Conservation (phyloP, 495 filamentous ascomycete species). For the Trypethelium eluteriae region DNA sequence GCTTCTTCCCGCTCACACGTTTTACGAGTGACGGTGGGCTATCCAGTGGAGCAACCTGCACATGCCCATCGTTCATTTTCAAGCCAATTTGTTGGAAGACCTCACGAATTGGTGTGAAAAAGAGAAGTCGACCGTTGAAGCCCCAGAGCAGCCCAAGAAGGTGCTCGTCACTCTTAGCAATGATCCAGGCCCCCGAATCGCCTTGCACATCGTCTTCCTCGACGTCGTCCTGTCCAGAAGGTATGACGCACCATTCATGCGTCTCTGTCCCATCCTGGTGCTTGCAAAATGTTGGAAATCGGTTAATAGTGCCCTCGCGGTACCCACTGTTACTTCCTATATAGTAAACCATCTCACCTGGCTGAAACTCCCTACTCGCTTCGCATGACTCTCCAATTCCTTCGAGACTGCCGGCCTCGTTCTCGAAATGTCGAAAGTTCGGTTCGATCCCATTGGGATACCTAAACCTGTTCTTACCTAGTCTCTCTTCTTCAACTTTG, state of each 20-base stretch:
- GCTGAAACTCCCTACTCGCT: background rate
- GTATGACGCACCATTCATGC: background rate
- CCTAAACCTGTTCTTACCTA: background rate
- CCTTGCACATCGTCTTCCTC: background rate
- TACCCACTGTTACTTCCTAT: background rate
- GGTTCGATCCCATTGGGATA: background rate
- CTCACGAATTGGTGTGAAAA: background rate
- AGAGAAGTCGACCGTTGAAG: background rate
- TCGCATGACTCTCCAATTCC: background rate
- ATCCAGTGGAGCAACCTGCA: background rate
- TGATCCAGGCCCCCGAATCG: background rate
- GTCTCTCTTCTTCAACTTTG: background rate
- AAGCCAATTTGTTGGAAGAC: background rate
- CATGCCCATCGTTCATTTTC: background rate
- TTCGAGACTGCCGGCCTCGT: background rate
- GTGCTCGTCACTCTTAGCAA: background rate
- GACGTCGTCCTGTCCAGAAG: background rate
- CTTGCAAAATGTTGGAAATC: background rate
- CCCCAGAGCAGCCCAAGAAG: background rate
- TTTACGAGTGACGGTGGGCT: no score
- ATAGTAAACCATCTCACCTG: background rate
- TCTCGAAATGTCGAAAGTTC: background rate
- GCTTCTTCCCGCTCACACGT: conserved; percentile 2
- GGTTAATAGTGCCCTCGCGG: background rate
- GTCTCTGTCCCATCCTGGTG: background rate